These are phyloP conservation scores for Lentinula raphanica DNA, from an alignment of 768 basidiomycete species.

Conservation along the genomic window DNA sequence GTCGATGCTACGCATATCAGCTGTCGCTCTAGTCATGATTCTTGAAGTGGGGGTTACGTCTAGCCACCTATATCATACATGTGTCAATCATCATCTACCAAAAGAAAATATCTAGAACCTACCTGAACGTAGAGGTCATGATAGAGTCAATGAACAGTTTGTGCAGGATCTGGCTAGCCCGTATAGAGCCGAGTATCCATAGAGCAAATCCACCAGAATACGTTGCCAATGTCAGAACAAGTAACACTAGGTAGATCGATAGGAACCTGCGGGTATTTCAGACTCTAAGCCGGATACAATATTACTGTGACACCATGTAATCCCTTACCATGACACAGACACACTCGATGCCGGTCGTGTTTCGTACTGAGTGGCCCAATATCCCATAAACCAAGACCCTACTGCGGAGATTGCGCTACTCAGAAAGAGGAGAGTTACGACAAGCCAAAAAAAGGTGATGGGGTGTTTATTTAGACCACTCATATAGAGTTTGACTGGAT, in stretches of 20 bases:
- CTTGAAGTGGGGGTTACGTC: conserved; percentile 20
- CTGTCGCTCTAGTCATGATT: conserved; percentile 44
- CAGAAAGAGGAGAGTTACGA: not conserved
- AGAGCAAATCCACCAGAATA: conserved; percentile 1
- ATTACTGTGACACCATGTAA: not conserved
- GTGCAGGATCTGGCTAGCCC: conserved; percentile 22
- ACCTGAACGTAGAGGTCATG: conserved; percentile 38
- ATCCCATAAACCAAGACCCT: conserved; percentile 22
- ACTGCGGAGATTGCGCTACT: not conserved
- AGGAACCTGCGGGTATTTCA: not conserved
- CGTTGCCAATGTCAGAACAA: not conserved
- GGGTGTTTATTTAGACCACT: conserved; percentile 17
- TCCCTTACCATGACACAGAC: conserved; percentile 5
- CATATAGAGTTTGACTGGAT: conserved; percentile 19
- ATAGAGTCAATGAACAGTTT: conserved; percentile 29
- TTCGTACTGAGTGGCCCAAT: conserved; percentile 16
- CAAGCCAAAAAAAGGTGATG: conserved; percentile 13
- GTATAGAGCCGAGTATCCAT: conserved; percentile 3
- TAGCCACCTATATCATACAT: conserved; percentile 19
- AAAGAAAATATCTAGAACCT: not conserved
- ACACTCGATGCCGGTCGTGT: conserved; percentile 4
- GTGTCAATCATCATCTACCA: not conserved
- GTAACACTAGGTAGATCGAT: not conserved
- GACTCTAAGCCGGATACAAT: not conserved
- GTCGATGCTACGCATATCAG: conserved; percentile 31